Conservation (phyloP, 1,139 yeast species). For the Blastobotrys serpentis region DNA sequence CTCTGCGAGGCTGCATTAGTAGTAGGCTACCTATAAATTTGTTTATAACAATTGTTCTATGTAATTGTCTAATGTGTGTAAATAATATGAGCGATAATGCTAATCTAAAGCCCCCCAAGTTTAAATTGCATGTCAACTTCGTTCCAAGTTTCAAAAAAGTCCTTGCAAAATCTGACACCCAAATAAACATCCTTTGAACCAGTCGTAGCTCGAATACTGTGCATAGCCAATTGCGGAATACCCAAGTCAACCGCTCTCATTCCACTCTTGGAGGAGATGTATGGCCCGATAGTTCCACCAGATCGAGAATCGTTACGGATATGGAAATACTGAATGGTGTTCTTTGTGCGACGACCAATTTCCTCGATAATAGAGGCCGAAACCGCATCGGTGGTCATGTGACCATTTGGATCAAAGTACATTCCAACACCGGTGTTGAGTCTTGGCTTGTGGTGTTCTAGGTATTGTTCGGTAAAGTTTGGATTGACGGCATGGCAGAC, state of each 20-base stretch:
- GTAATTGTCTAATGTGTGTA: not conserved
- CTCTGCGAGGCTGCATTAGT: too few relatives aligned
- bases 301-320: slow-evolving; percentile 68
- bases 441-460: slow-evolving; percentile 64
- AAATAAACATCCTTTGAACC: slow-evolving; percentile 69
- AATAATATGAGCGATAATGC: not conserved
- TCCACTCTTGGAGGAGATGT: slow-evolving; percentile 61
- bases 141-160: slow-evolving; percentile 62
- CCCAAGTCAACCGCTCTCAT: slow-evolving; percentile 77
- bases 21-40: too few relatives aligned
- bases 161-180: slow-evolving; percentile 62
- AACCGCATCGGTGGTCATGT: slow-evolving; percentile 68
- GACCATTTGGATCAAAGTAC: slow-evolving; percentile 65
- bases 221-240: slow-evolving; percentile 78
- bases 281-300: slow-evolving; percentile 82
- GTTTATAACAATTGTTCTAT: too few relatives aligned
- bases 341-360: slow-evolving; percentile 54
- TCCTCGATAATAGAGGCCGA: slow-evolving; percentile 61
- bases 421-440: slow-evolving; percentile 71
- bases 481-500: slow-evolving; percentile 96
- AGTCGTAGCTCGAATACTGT: slow-evolving; percentile 72
- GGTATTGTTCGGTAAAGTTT: slow-evolving; percentile 62
- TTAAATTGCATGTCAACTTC: slow-evolving; percentile 19
- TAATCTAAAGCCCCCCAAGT: slow-evolving; percentile 17
- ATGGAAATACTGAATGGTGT: slow-evolving; percentile 51